Evolutionary conservation across 768 basidiomycete genomes (phyloP).

Genomic region (Lentinula sp.): DNA sequence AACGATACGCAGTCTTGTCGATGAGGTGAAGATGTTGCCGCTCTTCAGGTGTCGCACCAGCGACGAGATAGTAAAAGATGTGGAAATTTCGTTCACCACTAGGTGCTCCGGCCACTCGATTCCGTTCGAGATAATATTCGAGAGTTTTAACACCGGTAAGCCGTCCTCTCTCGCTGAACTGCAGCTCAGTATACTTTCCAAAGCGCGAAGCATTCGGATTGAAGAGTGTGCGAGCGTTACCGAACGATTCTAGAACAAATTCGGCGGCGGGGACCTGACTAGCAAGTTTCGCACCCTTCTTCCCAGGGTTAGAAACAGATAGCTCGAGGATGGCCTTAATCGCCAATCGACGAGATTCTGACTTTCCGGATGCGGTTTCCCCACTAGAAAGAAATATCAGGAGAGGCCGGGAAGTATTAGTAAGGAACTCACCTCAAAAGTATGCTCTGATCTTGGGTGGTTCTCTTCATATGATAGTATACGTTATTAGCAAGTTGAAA

Average conservation of each 20-base stretch:
- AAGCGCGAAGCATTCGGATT: conserved; percentile 96
- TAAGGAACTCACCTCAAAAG: conserved; percentile 61
- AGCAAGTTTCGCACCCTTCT: conserved; percentile 89
- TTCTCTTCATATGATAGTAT: conserved; percentile 95
- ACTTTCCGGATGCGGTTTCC: conserved; percentile 91
- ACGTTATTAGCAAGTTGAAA: conserved; percentile 89
- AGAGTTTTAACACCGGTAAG: conserved; percentile 89
- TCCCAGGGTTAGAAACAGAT: conserved; percentile 81
- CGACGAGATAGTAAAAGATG: conserved; percentile 94
- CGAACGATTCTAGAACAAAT: conserved; percentile 94
- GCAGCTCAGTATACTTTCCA: conserved; percentile 96
- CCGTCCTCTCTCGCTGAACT: conserved; percentile 90
- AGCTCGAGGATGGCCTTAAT: conserved; percentile 92
- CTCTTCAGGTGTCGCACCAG: conserved; percentile 86
- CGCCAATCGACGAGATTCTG: conserved; percentile 82
- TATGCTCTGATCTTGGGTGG: conserved; percentile 88
- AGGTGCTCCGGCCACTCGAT: conserved; percentile 80
- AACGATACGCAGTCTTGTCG: conserved; percentile 80
- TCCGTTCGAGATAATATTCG: conserved; percentile 93
- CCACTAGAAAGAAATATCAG: conserved; percentile 47
- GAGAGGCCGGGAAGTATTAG: neutral
- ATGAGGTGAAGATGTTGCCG: conserved; percentile 79
- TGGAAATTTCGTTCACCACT: conserved; percentile 96
- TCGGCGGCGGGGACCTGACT: conserved; percentile 86
- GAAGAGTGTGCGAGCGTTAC: conserved; percentile 85